Evolutionary conservation across 1,284 basidiomycete genomes (phyloP).

Genomic region (Cryptococcus deneoformans): DNA sequence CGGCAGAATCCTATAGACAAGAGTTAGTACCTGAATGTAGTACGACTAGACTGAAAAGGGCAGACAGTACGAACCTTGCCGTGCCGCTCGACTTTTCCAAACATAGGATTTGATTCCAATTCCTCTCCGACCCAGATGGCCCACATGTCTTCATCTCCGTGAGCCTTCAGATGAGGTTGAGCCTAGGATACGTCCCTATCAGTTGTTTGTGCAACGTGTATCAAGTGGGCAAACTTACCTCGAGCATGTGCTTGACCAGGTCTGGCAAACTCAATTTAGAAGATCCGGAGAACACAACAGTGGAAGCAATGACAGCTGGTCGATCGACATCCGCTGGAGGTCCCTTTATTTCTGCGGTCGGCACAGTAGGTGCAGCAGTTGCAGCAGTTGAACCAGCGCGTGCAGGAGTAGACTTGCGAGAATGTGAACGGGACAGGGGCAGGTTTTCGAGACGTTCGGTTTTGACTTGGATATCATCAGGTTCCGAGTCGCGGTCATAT

Average conservation of each 20-base stretch:
- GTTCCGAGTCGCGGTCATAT: neutral
- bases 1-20: slow-evolving; percentile 41
- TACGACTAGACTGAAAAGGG: too few species aligned
- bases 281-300: slow-evolving; percentile 49
- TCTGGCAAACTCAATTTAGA: slow-evolving; percentile 48
- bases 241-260: slow-evolving; percentile 47
- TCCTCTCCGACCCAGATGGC: slow-evolving; percentile 34
- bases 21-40: neutral
- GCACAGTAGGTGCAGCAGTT: neutral
- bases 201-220: neutral
- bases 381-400: too few species aligned
- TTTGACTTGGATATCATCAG: neutral
- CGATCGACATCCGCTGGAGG: slow-evolving; percentile 39
- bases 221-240: slow-evolving; percentile 29
- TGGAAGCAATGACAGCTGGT: slow-evolving; percentile 45
- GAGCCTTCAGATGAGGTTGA: slow-evolving; percentile 39
- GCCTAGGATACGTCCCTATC: slow-evolving; percentile 22
- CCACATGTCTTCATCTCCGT: slow-evolving; percentile 41
- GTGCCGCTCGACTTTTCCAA: slow-evolving; percentile 47
- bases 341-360: neutral
- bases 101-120: slow-evolving; percentile 45
- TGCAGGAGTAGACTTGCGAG: too few species aligned
- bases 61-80: slow-evolving; percentile 38
- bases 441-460: neutral
- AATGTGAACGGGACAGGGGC: too few species aligned